Base-by-base conservation (phyloP, 2,329 filamentous ascomycete genomes). In the Blastomyces parvus region DNA sequence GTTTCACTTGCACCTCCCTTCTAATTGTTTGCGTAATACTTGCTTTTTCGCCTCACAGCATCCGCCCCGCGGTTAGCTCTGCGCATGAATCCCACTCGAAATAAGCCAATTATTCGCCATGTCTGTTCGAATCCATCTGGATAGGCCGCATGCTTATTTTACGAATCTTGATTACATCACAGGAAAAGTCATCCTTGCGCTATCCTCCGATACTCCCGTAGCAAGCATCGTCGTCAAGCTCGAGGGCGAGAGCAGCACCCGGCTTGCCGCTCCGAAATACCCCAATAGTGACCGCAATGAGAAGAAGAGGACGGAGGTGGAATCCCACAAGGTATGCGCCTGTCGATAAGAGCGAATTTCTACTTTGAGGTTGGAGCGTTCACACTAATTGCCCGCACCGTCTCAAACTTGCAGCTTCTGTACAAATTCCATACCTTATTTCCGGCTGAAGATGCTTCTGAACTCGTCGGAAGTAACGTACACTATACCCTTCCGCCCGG, bases 101-200 rank as follows among this genome's bases (percentile, higher is more conserved):
- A 33, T 60, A 30, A 60, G 58, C 38, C 19, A 46, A 59, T 38
- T 38, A 17, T 30, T 61, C 59, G 70, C 68, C 67, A 81, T 81
- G 79, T 76, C 79, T 62, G 78, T 78, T 66, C 73, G 70, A 55
- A 74, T 81, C 65, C 69, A 77, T 62, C 72, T 81, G 64, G 77
- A 80, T 66, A 73, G 73, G 57, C 74, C 72, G 25, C 74, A 77
- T 64, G 71, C 72, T 38, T 75, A 77, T 69, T 81, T 79, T 66
- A 81, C 79, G 60, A 81, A 81, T 63, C 74, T 81, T 59, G 79
- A 81, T 67, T 75, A 74, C 61, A 72, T 81, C 33, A 74, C 75
- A 1, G 79, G 79, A 38, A 78, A 71, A 53, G 78, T 80, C 25
- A 68, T 79, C n/a, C 69, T 81, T 52, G 69, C 73, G 59, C 71